Evolutionary conservation across 768 basidiomycete species (phyloP).

Genomic region (Macrolepiota albuminosa): DNA sequence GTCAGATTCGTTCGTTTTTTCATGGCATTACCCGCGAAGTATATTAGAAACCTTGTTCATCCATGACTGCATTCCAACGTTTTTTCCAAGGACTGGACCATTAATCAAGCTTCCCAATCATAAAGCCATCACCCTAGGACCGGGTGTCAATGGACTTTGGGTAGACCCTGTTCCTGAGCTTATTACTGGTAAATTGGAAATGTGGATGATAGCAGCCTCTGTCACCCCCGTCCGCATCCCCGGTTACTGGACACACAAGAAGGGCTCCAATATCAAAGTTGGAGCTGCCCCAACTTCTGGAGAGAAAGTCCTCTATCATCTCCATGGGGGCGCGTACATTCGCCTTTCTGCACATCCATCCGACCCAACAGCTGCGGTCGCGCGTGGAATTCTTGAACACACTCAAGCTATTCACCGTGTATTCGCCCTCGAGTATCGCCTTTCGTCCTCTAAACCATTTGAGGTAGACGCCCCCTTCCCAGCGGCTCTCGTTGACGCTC

Average conservation of each 20-base stretch:
- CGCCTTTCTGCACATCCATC: constrained; percentile 54
- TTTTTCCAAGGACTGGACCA: constrained; percentile 29
- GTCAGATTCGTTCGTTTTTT: constrained; percentile 30
- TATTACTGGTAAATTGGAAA: constrained; percentile 37
- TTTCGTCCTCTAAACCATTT: constrained; percentile 43
- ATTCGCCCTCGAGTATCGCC: constrained; percentile 70
- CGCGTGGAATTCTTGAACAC: constrained; percentile 43
- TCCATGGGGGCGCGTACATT: constrained; percentile 64
- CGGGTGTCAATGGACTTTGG: constrained; percentile 46
- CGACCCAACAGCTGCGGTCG: constrained; percentile 39
- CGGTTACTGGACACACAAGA: constrained; percentile 53
- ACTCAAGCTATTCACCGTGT: constrained; percentile 39
- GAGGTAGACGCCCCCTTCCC: constrained; percentile 59
- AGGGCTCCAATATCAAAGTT: constrained; percentile 27
- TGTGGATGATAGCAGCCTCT: constrained; percentile 33
- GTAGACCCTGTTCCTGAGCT: constrained; percentile 37
- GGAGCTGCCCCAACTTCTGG: constrained; percentile 37
- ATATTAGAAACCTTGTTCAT: not conserved
- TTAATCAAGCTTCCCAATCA: constrained; percentile 29
- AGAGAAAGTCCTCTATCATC: constrained; percentile 52
- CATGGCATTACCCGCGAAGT: constrained; percentile 23
- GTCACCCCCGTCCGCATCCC: constrained; percentile 42
- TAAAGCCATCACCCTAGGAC: constrained; percentile 34
- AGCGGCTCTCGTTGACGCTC: constrained; percentile 65
- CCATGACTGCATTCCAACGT: not conserved